These are phyloP conservation scores for Pichia nanzhaoensis DNA, from an alignment of 805 yeast genomes.

Conservation along the genomic window DNA sequence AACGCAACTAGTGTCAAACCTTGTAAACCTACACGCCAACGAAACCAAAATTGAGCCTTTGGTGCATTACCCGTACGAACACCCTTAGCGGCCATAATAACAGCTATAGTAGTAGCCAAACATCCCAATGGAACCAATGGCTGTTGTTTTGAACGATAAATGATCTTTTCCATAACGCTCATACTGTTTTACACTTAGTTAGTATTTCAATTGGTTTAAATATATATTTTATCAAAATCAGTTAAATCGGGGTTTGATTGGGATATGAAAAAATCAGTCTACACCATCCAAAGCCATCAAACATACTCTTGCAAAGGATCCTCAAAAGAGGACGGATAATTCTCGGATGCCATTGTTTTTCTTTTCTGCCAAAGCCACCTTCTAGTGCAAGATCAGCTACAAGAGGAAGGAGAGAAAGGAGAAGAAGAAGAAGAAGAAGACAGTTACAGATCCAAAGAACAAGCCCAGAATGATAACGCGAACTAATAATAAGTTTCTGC, in stretches of 20 bases:
- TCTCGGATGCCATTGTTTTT: constrained; percentile 30
- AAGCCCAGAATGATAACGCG: background rate
- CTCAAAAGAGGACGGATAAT: constrained; percentile 47
- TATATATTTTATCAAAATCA: background rate
- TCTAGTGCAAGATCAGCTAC: too few relatives aligned
- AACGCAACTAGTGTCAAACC: constrained; percentile 77
- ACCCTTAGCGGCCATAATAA: constrained; percentile 69
- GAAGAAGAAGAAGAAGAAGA: background rate
- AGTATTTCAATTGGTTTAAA: background rate
- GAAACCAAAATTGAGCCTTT: constrained; percentile 79
- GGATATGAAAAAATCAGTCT: background rate
- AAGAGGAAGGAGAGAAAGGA: too few relatives aligned
- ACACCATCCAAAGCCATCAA: background rate
- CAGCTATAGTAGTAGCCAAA: constrained; percentile 73
- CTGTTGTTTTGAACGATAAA: constrained; percentile 67
- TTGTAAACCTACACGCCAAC: constrained; percentile 86
- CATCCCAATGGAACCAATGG: constrained; percentile 87
- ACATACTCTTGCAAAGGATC: constrained; percentile 44
- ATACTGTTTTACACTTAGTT: constrained; percentile 22
- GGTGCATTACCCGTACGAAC: constrained; percentile 63
- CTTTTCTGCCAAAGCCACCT: too few relatives aligned
- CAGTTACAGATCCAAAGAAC: background rate
- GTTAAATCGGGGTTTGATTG: background rate
- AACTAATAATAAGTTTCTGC: too few relatives aligned
- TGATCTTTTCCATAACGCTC: constrained; percentile 49